phyloP scores from a whole-genome alignment of 1,284 basidiomycete species.

The Ganoderma meredithae region DNA sequence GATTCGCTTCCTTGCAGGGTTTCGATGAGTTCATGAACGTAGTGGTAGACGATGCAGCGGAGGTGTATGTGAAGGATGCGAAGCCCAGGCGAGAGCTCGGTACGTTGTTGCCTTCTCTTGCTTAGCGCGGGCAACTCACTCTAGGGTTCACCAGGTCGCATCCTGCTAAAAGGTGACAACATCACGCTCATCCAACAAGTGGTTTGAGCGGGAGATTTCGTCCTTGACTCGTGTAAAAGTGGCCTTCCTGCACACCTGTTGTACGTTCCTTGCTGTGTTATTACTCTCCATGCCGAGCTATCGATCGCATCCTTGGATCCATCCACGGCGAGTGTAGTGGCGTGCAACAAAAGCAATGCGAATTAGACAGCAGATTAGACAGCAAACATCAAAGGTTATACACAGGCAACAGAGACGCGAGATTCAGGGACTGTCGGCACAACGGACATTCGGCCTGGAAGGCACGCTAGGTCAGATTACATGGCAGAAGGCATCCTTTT shows the following conservation, averaged over 20 bases:
- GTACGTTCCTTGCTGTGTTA: slow-evolving; percentile 37
- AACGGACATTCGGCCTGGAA: slow-evolving; percentile 85
- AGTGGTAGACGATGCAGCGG: slow-evolving; percentile 94
- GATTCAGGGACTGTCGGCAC: slow-evolving; percentile 81
- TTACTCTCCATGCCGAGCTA: slow-evolving; percentile 27
- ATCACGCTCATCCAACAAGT: slow-evolving; percentile 93
- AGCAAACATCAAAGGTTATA: slow-evolving; percentile 67
- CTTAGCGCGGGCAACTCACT: slow-evolving; percentile 10
- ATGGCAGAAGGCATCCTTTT: not conserved
- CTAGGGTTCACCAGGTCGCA: slow-evolving; percentile 70
- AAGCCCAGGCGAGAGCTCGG: slow-evolving; percentile 87
- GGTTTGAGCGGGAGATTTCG: slow-evolving; percentile 35
- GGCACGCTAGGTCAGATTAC: slow-evolving; percentile 13
- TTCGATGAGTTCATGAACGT: slow-evolving; percentile 99
- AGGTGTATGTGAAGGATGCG: slow-evolving; percentile 90
- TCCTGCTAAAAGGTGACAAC: slow-evolving; percentile 95
- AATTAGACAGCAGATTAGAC: slow-evolving; percentile 3
- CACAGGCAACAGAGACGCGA: slow-evolving; percentile 80
- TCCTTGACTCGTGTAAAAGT: slow-evolving; percentile 34
- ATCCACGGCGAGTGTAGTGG: not conserved
- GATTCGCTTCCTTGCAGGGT: slow-evolving; percentile 62
- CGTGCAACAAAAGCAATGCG: not conserved
- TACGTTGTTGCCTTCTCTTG: slow-evolving; percentile 43
- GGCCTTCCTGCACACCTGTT: slow-evolving; percentile 28
- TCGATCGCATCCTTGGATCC: slow-evolving; percentile 18